Evolutionary conservation across 495 filamentous ascomycete genomes (phyloP).

Genomic region (Penicillium coprophilum): DNA sequence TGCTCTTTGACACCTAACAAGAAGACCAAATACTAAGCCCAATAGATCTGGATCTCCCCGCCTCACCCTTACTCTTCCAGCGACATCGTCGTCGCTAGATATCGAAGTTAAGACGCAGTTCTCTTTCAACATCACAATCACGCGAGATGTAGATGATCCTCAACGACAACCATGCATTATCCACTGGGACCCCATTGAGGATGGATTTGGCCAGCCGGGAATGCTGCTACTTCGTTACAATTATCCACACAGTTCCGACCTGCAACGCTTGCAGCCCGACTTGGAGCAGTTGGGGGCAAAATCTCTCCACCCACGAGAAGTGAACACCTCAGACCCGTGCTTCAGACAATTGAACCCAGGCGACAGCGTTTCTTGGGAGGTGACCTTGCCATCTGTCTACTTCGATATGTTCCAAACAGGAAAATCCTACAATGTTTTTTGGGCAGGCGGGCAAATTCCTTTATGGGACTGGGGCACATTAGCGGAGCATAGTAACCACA

Average conservation of each 20-base stretch:
- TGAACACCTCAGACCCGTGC: conserved; percentile 4
- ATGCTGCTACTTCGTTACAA: conserved; percentile 4
- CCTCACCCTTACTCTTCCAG: no score
- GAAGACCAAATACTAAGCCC: no score
- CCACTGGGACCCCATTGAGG: conserved; percentile 12
- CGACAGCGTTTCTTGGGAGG: conserved; percentile 4
- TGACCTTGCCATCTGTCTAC: conserved; percentile 2
- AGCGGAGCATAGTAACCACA: conserved; percentile 3
- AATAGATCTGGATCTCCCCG: no score
- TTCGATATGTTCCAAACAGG: conserved; percentile 1
- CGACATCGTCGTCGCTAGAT: no score
- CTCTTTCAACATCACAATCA: no score
- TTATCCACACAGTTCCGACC: background rate
- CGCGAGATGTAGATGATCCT: no score
- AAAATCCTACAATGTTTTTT: conserved; percentile 4
- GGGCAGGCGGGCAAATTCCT: conserved; percentile 9
- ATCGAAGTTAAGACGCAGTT: no score
- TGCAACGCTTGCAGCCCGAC: background rate
- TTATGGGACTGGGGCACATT: conserved; percentile 13
- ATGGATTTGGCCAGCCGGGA: conserved; percentile 7
- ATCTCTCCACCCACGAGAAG: conserved; percentile 3
- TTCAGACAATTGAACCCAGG: conserved; percentile 6
- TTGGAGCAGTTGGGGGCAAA: conserved; percentile 1
- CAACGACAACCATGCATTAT: conserved; percentile 8
- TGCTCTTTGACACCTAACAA: no score